Evolutionary conservation across 2,329 filamentous ascomycete species (phyloP).

Genomic region (Neofusicoccum umdonicola): DNA sequence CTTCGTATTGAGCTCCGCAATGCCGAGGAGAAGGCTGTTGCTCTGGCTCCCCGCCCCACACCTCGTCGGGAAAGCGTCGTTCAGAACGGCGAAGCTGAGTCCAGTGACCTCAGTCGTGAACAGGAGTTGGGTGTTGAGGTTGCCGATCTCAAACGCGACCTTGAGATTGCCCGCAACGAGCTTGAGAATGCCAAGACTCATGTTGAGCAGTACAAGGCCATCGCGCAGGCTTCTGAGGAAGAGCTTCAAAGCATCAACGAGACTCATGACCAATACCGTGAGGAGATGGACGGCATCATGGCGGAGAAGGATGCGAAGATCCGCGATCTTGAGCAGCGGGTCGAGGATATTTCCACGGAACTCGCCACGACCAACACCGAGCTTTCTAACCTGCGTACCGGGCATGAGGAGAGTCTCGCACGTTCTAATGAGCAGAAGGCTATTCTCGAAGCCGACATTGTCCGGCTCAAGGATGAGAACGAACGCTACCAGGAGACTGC

Average conservation of each 20-base stretch:
- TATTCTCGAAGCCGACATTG: constrained; percentile 73
- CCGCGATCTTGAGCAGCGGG: constrained; percentile 75
- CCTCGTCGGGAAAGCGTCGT: constrained; percentile 51
- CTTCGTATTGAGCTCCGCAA: constrained; percentile 82
- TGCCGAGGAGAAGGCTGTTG: constrained; percentile 81
- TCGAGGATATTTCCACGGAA: constrained; percentile 81
- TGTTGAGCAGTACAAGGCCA: constrained; percentile 81
- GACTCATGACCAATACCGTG: constrained; percentile 81
- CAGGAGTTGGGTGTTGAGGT: constrained; percentile 83
- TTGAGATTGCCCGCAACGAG: constrained; percentile 77
- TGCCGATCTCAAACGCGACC: constrained; percentile 79
- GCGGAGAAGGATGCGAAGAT: constrained; percentile 77
- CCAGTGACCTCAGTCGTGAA: constrained; percentile 61
- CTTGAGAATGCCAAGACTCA: constrained; percentile 78
- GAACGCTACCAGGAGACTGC: constrained; percentile 76
- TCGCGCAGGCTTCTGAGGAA: constrained; percentile 85
- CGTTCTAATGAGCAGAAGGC: constrained; percentile 79
- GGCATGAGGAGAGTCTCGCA: constrained; percentile 72
- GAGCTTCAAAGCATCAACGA: constrained; percentile 75
- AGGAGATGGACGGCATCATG: constrained; percentile 75
- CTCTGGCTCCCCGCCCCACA: constrained; percentile 76
- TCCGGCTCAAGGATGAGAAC: constrained; percentile 77
- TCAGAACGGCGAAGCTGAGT: constrained; percentile 41
- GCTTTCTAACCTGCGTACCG: constrained; percentile 73
- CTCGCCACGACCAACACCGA: constrained; percentile 79